These are phyloP conservation scores for Leishmania tarentolae DNA, from an alignment of 208 protist genomes.

Conservation along the genomic window DNA sequence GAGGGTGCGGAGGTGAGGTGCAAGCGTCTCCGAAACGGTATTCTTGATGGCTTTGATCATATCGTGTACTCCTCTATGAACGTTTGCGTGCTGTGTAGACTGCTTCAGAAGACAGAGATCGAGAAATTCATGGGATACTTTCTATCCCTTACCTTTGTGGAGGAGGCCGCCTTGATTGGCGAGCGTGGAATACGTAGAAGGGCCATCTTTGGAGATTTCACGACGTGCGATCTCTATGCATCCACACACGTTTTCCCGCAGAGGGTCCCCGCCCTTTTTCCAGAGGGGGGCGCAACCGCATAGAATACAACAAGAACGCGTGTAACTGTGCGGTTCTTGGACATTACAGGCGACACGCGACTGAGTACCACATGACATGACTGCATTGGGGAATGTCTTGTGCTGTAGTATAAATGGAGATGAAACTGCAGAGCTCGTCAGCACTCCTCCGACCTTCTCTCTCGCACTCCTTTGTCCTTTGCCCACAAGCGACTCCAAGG, in stretches of 20 bases:
- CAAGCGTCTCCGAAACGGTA: not conserved
- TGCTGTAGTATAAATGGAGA: not conserved
- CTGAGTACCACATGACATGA: not conserved
- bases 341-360: not conserved
- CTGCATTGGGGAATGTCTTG: not conserved
- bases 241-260: not conserved
- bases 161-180: not conserved
- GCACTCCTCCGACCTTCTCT: not conserved
- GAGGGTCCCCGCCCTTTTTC: not conserved
- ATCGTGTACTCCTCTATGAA: not conserved
- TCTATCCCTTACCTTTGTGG: not conserved
- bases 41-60: not conserved
- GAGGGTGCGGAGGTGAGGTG: not conserved
- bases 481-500: not conserved
- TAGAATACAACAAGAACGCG: too few species aligned
- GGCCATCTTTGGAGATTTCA: not conserved
- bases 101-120: not conserved
- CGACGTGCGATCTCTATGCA: not conserved
- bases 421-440: not conserved
- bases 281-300: not conserved
- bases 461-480: not conserved
- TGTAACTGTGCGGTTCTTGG: not conserved
- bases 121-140: not conserved
- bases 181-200: not conserved
- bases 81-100: not conserved